Percentiles rank a stretch among this genome's conserved stretches.
Conservation (phyloP, 495 filamentous ascomycete species). For the Alectoria sarmentosa region DNA sequence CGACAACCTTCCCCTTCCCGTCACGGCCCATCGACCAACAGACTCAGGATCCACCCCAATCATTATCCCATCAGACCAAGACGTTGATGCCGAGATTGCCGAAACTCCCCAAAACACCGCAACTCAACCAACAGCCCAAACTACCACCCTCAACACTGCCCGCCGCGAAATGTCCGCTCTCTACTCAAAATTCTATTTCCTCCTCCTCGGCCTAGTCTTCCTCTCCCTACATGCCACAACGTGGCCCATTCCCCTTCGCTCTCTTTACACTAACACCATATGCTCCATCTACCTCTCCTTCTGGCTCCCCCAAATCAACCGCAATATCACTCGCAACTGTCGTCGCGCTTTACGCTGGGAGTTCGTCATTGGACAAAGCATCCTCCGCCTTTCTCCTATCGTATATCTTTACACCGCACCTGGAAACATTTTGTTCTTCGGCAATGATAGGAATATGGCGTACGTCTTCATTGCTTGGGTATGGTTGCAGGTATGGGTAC, state of each 20-base stretch:
- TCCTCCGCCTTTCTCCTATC: conserved; percentile 68
- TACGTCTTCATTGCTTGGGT: conserved; percentile 66
- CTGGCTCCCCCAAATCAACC: conserved; percentile 85
- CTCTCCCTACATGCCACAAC: conserved; percentile 66
- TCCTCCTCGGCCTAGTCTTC: conserved; percentile 63
- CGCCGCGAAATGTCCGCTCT: conserved; percentile 61
- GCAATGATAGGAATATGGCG: conserved; percentile 57
- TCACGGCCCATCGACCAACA: conserved; percentile 44
- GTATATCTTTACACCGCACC: conserved; percentile 68
- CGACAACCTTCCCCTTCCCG: conserved; percentile 54
- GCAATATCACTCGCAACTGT: conserved; percentile 86
- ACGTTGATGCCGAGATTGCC: conserved; percentile 51
- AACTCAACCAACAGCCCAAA: conserved; percentile 26
- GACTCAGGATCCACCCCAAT: conserved; percentile 53
- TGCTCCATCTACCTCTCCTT: conserved; percentile 74
- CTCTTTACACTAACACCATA: conserved; percentile 61
- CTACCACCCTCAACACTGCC: conserved; percentile 36
- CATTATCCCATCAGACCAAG: conserved; percentile 80
- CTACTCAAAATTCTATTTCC: conserved; percentile 69
- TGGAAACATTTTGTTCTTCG: conserved; percentile 75
- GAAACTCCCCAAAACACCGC: conserved; percentile 32
- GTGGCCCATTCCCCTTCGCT: conserved; percentile 63
- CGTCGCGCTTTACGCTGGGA: conserved; percentile 81
- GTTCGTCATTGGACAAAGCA: conserved; percentile 77
- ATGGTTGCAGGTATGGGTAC: conserved; percentile 80